Conservation (phyloP, 768 basidiomycete genomes). For the Pisolithus tinctorius region DNA sequence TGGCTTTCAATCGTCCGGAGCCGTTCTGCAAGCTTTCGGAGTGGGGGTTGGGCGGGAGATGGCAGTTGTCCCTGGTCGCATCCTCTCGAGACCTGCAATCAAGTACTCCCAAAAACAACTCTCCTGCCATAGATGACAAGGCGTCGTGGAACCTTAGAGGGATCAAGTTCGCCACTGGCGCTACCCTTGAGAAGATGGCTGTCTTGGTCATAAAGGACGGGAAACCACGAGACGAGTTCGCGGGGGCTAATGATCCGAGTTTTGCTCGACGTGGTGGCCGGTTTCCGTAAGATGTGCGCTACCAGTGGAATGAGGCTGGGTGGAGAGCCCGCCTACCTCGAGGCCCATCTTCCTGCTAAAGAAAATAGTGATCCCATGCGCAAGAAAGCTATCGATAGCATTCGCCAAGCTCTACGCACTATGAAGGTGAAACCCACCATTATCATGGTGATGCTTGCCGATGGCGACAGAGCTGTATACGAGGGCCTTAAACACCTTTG, state of each 20-base stretch:
- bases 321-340: slow-evolving; percentile 22
- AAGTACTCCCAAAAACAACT: slow-evolving; percentile 28
- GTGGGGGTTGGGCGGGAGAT: slow-evolving; percentile 41
- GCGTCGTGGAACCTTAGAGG: slow-evolving; percentile 51
- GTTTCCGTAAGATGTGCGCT: slow-evolving; percentile 58
- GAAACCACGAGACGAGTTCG: slow-evolving; percentile 53
- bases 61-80: slow-evolving; percentile 50
- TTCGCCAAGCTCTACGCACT: slow-evolving; percentile 35
- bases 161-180: slow-evolving; percentile 55
- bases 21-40: slow-evolving; percentile 37
- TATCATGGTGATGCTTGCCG: slow-evolving; percentile 42
- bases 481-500: slow-evolving; percentile 47
- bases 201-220: slow-evolving; percentile 64
- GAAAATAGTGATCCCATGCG: slow-evolving; percentile 50
- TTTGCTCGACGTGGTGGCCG: slow-evolving; percentile 38
- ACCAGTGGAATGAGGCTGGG: slow-evolving; percentile 55
- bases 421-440: slow-evolving; percentile 36
- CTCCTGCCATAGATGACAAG: slow-evolving; percentile 32
- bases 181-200: slow-evolving; percentile 52
- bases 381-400: slow-evolving; percentile 37
- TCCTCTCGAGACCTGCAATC: slow-evolving; percentile 38
- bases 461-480: slow-evolving; percentile 41
- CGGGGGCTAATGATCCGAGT: slow-evolving; percentile 44
- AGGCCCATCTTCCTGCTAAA: slow-evolving; percentile 45
- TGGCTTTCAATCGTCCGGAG: slow-evolving; percentile 30